Conservation (phyloP, 2,329 filamentous ascomycete genomes). For the Neonectria sp. region DNA sequence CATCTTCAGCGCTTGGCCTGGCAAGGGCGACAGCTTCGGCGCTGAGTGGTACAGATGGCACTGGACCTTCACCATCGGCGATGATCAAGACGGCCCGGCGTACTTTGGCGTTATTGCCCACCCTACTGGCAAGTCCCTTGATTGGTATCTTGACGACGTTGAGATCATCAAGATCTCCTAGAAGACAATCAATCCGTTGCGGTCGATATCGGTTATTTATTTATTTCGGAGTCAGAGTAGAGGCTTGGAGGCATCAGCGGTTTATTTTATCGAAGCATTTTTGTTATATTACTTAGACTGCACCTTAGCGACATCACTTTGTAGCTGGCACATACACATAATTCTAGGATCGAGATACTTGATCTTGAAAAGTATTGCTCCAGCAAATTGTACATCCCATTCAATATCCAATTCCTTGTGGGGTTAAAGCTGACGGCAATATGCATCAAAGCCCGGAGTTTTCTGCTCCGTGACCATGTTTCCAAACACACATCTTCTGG, state of each 20-base stretch:
- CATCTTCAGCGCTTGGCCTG: constrained; percentile 12
- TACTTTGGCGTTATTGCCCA: constrained; percentile 8
- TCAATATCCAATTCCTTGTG: too few relatives aligned
- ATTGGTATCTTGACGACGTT: constrained; percentile 25
- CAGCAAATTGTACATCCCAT: too few relatives aligned
- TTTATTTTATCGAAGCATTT: not conserved
- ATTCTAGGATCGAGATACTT: too few relatives aligned
- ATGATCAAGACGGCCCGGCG: not conserved
- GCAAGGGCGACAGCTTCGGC: not conserved
- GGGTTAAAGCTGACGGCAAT: too few relatives aligned
- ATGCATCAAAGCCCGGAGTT: too few relatives aligned
- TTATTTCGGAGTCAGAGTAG: not conserved
- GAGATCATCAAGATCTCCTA: constrained; percentile 6
- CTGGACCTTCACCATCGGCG: constrained; percentile 2
- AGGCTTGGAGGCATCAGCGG: not conserved
- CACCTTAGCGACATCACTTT: too few relatives aligned
- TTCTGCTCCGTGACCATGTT: too few relatives aligned
- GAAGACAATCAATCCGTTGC: not conserved
- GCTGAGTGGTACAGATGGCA: constrained; percentile 18
- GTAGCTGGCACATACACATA: too few relatives aligned
- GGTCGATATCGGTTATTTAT: not conserved
- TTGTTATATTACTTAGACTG: too few relatives aligned
- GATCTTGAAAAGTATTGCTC: too few relatives aligned
- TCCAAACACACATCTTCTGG: too few relatives aligned
- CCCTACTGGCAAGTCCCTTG: constrained; percentile 3